phyloP scores from a whole-genome alignment of 306 rosid genomes.

The Alnus glutinosa region DNA sequence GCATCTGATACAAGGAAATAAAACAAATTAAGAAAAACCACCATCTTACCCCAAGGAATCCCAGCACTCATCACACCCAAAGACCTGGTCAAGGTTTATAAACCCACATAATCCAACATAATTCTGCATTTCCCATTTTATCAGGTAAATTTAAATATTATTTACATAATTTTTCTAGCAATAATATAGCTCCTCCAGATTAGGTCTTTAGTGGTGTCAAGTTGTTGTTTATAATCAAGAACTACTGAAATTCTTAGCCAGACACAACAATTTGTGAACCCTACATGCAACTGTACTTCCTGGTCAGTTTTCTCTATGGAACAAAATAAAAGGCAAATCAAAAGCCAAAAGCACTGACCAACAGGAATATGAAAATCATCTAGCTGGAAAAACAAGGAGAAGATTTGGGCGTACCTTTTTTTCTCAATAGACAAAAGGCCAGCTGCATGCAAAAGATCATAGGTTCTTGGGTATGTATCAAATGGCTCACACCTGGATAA shows the following conservation, averaged over 20 bases:
- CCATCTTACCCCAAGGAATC: background rate
- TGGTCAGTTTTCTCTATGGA: background rate
- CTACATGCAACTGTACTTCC: background rate
- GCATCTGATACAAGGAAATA: conserved; percentile 55
- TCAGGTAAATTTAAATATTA: background rate
- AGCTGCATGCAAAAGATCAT: conserved; percentile 88
- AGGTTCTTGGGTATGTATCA: conserved; percentile 96
- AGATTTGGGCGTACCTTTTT: conserved; percentile 66
- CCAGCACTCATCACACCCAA: background rate
- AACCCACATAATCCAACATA: background rate
- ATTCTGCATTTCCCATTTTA: background rate
- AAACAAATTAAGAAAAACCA: conserved; percentile 7
- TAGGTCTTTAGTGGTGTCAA: background rate
- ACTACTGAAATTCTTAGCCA: conserved; percentile 2
- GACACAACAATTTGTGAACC: background rate
- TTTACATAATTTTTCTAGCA: background rate
- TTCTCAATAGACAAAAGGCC: conserved; percentile 72
- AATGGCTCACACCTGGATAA: conserved; percentile 88
- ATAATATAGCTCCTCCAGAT: background rate
- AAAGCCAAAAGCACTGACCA: background rate
- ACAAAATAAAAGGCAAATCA: background rate
- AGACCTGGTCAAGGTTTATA: background rate
- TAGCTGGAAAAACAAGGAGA: conserved; percentile 4
- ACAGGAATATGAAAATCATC: conserved; percentile 11
- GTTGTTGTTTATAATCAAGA: background rate